A percentile compares a stretch with the other conserved stretches of the same genome.
Evolutionary conservation across 2,329 filamentous ascomycete genomes (phyloP).

Genomic region (Aspergillus neoniger): DNA sequence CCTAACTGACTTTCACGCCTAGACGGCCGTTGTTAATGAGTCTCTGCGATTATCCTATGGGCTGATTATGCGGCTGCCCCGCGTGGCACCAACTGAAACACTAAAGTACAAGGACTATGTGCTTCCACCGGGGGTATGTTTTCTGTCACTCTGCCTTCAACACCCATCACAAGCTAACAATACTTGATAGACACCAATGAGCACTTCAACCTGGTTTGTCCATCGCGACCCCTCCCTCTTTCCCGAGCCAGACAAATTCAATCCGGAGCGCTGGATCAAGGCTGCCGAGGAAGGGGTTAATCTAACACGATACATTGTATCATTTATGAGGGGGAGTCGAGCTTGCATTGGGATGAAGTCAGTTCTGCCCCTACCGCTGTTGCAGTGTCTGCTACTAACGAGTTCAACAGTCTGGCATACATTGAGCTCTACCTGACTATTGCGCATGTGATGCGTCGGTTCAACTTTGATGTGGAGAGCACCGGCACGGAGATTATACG

Average conservation of each 20-base stretch:
- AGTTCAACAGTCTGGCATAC: slow-evolving; percentile 28
- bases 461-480: slow-evolving; percentile 29
- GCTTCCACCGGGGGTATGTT: slow-evolving; percentile 30
- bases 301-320: slow-evolving; percentile 25
- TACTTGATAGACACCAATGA: slow-evolving; percentile 31
- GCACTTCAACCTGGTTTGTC: slow-evolving; percentile 36
- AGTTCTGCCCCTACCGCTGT: background rate
- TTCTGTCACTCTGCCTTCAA: background rate
- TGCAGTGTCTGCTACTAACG: background rate
- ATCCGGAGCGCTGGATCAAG: slow-evolving; percentile 30
- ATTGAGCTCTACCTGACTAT: slow-evolving; percentile 33
- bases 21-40: slow-evolving; percentile 17
- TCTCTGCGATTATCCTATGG: slow-evolving; percentile 11
- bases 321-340: slow-evolving; percentile 30
- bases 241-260: slow-evolving; percentile 27
- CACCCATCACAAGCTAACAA: background rate
- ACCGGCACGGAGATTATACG: slow-evolving; percentile 30
- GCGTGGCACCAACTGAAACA: slow-evolving; percentile 9
- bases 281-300: slow-evolving; percentile 20
- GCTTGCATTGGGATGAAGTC: slow-evolving; percentile 31
- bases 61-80: slow-evolving; percentile 10
- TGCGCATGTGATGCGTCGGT: slow-evolving; percentile 28
- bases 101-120: slow-evolving; percentile 19
- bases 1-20: background rate
- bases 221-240: slow-evolving; percentile 27